Evolutionary conservation across 2,329 filamentous ascomycete genomes (phyloP).

Genomic region (Penicillium sp.): DNA sequence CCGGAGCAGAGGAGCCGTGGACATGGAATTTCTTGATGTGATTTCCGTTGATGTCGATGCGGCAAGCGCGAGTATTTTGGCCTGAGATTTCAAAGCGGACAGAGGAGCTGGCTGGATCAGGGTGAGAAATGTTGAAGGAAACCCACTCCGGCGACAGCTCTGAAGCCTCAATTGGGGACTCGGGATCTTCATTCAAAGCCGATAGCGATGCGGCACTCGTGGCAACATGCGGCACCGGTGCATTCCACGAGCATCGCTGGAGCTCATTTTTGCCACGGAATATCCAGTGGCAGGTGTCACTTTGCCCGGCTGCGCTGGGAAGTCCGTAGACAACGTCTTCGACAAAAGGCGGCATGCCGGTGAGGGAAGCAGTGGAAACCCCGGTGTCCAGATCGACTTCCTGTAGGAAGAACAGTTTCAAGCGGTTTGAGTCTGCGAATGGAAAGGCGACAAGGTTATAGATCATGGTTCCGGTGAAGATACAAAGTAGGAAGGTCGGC

Average conservation of each 20-base stretch:
- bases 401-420: conserved; percentile 87
- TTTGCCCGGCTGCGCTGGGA: conserved; percentile 65
- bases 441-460: conserved; percentile 88
- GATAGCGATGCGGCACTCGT: conserved; percentile 30
- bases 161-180: conserved; percentile 21
- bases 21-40: conserved; percentile 63
- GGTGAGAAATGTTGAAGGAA: conserved; percentile 57
- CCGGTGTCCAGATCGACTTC: conserved; percentile 70
- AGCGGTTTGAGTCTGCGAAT: conserved; percentile 71
- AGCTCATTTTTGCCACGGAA: conserved; percentile 25
- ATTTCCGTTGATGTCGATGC: conserved; percentile 63
- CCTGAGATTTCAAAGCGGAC: conserved; percentile 66
- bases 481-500: conserved; percentile 68
- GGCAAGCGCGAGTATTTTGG: conserved; percentile 73
- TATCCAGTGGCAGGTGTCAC: conserved; percentile 50
- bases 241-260: conserved; percentile 65
- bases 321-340: conserved; percentile 63
- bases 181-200: neutral
- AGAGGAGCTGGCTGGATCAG: conserved; percentile 37
- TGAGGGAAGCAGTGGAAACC: conserved; percentile 65
- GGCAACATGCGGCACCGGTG: conserved; percentile 63
- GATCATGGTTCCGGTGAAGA: conserved; percentile 71
- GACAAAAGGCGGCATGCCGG: conserved; percentile 65
- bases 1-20: conserved; percentile 55
- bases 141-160: conserved; percentile 59